Evolutionary conservation across 2,329 filamentous ascomycete genomes (phyloP).

Genomic region (Monilinia fructigena): DNA sequence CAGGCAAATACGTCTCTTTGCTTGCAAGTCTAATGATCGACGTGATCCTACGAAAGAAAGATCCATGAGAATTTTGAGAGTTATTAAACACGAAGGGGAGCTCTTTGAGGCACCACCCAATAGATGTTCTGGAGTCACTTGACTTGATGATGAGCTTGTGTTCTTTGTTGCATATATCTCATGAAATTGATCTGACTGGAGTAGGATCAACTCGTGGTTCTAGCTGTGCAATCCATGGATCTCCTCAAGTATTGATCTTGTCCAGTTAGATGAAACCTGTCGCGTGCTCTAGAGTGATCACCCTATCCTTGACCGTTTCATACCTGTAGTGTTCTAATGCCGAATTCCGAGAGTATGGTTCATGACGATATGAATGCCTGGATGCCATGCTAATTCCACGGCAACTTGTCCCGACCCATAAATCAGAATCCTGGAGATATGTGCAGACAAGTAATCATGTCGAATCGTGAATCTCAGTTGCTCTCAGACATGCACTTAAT

Average conservation of each 20-base stretch:
- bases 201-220: background rate
- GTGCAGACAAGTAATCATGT: too few species aligned
- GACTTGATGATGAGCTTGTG: background rate
- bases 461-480: too few species aligned
- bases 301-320: background rate
- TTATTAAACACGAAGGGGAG: background rate
- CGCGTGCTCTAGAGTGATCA: background rate
- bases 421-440: too few species aligned
- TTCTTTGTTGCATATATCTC: slow-evolving; percentile 5
- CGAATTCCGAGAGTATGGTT: too few species aligned
- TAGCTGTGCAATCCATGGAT: background rate
- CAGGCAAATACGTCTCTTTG: too few species aligned
- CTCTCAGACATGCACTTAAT: too few species aligned
- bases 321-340: too few species aligned
- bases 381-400: too few species aligned
- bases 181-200: slow-evolving; percentile 4
- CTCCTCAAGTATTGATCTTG: background rate
- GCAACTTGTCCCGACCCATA: too few species aligned
- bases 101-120: background rate
- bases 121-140: background rate
- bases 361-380: too few species aligned
- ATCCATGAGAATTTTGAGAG: too few species aligned
- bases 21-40: background rate
- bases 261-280: background rate
- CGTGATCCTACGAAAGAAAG: background rate